Conservation (phyloP, 1,284 basidiomycete species). For the Takashimella koratensis region DNA sequence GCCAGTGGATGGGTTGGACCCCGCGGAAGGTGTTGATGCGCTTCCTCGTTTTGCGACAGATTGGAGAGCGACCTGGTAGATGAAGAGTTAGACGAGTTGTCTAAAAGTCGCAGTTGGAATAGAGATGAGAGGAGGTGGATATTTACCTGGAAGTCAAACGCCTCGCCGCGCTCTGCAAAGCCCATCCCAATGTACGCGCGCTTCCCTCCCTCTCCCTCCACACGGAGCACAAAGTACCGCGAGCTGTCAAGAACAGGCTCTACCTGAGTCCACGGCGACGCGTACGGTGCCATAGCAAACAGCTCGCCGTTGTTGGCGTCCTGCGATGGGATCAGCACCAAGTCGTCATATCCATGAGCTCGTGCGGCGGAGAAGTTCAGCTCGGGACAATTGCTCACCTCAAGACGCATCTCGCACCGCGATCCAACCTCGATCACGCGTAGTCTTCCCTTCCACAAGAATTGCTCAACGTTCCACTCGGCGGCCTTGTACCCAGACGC, state of each 20-base stretch:
- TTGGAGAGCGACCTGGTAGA: slow-evolving; percentile 72
- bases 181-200: slow-evolving; percentile 93
- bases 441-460: slow-evolving; percentile 50
- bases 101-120: not conserved
- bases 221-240: slow-evolving; percentile 88
- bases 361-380: not conserved
- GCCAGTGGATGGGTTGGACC: slow-evolving; percentile 8
- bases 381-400: slow-evolving; percentile 36
- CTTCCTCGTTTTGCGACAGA: slow-evolving; percentile 79
- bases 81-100: not conserved
- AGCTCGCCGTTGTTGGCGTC: slow-evolving; percentile 51
- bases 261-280: slow-evolving; percentile 68
- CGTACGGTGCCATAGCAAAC: slow-evolving; percentile 89
- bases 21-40: slow-evolving; percentile 34
- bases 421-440: slow-evolving; percentile 44
- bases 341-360: not conserved
- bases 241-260: slow-evolving; percentile 96
- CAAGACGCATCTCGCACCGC: slow-evolving; percentile 45
- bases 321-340: slow-evolving; percentile 22
- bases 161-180: slow-evolving; percentile 83
- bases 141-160: slow-evolving; percentile 71
- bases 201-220: slow-evolving; percentile 74
- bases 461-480: slow-evolving; percentile 48
- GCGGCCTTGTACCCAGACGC: slow-evolving; percentile 48
- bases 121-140: not conserved